These are phyloP conservation scores for Conoideocrella luteorostrata DNA, from an alignment of 2,329 filamentous ascomycete species.

Conservation along the genomic window DNA sequence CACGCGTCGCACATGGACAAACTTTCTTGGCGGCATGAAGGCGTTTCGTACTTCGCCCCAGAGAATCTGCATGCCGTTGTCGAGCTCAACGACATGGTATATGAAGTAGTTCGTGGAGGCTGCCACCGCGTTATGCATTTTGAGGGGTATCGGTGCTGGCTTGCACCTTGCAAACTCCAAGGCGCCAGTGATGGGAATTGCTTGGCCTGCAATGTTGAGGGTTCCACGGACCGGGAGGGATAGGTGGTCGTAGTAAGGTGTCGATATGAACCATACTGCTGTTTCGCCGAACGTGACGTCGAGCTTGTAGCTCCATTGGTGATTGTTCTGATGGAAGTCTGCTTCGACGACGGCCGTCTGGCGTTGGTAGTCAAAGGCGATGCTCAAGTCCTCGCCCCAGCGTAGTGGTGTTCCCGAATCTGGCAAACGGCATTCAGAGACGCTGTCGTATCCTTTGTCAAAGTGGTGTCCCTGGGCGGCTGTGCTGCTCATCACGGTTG, in stretches of 20 bases:
- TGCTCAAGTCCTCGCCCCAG: not conserved
- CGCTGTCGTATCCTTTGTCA: not conserved
- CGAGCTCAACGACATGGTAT: not conserved
- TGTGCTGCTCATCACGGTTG: constrained; percentile 1
- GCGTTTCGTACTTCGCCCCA: not conserved
- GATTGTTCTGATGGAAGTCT: not conserved
- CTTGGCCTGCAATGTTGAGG: not conserved
- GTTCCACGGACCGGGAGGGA: not conserved
- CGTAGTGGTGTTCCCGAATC: not conserved
- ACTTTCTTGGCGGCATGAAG: not conserved
- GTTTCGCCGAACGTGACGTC: not conserved
- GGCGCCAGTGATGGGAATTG: not conserved
- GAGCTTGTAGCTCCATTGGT: not conserved
- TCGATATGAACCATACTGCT: constrained; percentile 2
- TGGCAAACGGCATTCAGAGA: not conserved
- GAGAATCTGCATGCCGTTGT: not conserved
- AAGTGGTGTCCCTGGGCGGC: not conserved
- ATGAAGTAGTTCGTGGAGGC: not conserved
- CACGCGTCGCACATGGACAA: not conserved
- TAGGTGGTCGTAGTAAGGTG: not conserved
- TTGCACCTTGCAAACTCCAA: not conserved
- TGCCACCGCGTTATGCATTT: not conserved
- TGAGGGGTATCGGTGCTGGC: not conserved
- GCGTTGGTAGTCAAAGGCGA: not conserved
- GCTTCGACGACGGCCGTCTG: not conserved